A percentile compares a stretch with the other conserved stretches of the same genome.
Evolutionary conservation across 441 rosid species (phyloP).

Genomic region (Manihot esculenta): DNA sequence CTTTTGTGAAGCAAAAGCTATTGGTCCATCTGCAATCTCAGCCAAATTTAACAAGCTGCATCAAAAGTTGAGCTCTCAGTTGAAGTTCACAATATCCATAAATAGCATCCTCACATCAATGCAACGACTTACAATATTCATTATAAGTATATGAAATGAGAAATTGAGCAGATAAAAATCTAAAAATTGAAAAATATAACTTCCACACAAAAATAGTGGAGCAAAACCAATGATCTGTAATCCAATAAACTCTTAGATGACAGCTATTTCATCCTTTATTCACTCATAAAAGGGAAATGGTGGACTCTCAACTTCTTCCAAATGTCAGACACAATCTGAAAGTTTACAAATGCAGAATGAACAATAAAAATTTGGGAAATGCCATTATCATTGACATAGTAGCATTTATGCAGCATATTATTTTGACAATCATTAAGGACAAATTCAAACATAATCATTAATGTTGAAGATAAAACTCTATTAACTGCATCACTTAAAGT

Average conservation of each 20-base stretch:
- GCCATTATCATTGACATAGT: neutral
- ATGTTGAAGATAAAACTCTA: neutral
- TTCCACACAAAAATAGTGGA: too few species aligned
- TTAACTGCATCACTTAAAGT: neutral
- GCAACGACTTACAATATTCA: neutral
- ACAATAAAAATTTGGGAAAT: neutral
- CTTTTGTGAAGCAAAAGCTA: constrained; percentile 23
- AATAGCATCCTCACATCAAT: neutral
- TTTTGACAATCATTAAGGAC: neutral
- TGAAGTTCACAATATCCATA: constrained; percentile 18
- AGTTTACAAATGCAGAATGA: neutral
- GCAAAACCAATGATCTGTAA: too few species aligned
- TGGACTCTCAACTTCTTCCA: neutral
- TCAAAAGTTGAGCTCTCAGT: constrained; percentile 46
- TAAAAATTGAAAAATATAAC: too few species aligned
- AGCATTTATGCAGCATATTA: neutral
- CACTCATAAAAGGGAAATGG: neutral
- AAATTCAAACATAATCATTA: constrained; percentile 3
- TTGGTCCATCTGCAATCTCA: constrained; percentile 49
- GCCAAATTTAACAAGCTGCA: constrained; percentile 79
- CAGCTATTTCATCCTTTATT: neutral
- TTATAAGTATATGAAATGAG: constrained; percentile 4
- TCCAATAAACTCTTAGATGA: neutral
- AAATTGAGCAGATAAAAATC: too few species aligned
- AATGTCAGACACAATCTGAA: neutral